Evolutionary conservation across 1,284 basidiomycete species (phyloP).

Genomic region (Athelia sp.): DNA sequence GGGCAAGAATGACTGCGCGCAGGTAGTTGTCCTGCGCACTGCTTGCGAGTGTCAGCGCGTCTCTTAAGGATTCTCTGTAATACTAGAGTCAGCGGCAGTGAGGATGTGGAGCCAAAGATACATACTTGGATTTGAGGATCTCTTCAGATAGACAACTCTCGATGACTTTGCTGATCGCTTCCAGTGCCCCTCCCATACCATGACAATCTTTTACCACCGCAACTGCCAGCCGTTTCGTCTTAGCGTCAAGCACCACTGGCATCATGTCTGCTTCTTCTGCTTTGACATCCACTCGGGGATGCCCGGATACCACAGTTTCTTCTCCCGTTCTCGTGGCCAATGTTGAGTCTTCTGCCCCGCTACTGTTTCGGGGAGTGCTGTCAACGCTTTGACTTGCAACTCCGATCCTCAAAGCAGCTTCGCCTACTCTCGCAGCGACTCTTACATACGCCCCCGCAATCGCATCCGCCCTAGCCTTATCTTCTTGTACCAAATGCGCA

Average conservation of each 20-base stretch:
- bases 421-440: conserved; percentile 54
- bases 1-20: conserved; percentile 59
- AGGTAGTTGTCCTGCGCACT: conserved; percentile 63
- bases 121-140: conserved; percentile 57
- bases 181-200: conserved; percentile 41
- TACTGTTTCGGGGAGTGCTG: conserved; percentile 8
- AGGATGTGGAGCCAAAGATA: conserved; percentile 12
- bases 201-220: conserved; percentile 37
- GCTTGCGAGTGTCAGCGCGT: conserved; percentile 52
- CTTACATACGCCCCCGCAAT: conserved; percentile 46
- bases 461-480: conserved; percentile 15
- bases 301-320: too few species aligned
- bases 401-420: conserved; percentile 56
- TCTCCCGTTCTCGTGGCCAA: conserved; percentile 22
- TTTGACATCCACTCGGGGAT: too few species aligned
- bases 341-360: too few species aligned
- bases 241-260: conserved; percentile 8
- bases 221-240: conserved; percentile 26
- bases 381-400: conserved; percentile 20
- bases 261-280: too few species aligned
- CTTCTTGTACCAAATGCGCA: conserved; percentile 31
- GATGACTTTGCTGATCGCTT: conserved; percentile 50
- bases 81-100: conserved; percentile 3
- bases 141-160: conserved; percentile 49
- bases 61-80: conserved; percentile 54